Evolutionary conservation across 805 yeast species (phyloP), one percentile per base, ranked within the genome.

Genomic region (Cyberlindnera suaveolens): DNA sequence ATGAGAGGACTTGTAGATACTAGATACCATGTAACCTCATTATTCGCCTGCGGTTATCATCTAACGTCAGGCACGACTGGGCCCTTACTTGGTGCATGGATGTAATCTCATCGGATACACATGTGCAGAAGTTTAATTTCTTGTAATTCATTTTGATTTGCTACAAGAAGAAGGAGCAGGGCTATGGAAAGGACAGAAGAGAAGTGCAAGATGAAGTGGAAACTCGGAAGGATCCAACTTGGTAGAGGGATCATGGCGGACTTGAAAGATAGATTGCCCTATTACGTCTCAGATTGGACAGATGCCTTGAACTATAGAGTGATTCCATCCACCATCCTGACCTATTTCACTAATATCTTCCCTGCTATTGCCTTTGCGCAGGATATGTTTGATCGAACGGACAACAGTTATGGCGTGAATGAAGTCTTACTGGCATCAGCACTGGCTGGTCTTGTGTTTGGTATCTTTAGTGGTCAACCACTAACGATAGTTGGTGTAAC

Each of bases 351-450:
- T 35, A 91, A 93, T 60, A 60, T 91, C 36, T 69, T 91, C 32
- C 98, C 98, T 2, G 97, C 97, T 0, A 74, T 91, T 34, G 96
- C 98, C 0, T 91, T 91, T 70, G 95, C 97, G 0, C 96, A 88
- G 58, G 98, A 91, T 60, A 85, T 91, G 96, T 90, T 89, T 62
- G 96, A 90, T 61, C 81, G 87, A 48, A 91, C 99, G 0, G 66
- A 84, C 39, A 80, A 85, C 51, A 74, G 90, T 11, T 91, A 88
- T 56, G 99, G 99, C 3, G 84, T 93, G 4, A 93, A 91, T 58
- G 99, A 91, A 58, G 84, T 91, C 3, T 68, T 91, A 19, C 57
- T 93, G 58, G 72, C 93, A 6, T 79, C 90, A 29, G 96, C 96
- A 0, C 63, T 93, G 59, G 97, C 87, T 0, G 97, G 98, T 0